Evolutionary conservation across 2,329 filamentous ascomycete species (phyloP).

Genomic region (Xylaria sp.): DNA sequence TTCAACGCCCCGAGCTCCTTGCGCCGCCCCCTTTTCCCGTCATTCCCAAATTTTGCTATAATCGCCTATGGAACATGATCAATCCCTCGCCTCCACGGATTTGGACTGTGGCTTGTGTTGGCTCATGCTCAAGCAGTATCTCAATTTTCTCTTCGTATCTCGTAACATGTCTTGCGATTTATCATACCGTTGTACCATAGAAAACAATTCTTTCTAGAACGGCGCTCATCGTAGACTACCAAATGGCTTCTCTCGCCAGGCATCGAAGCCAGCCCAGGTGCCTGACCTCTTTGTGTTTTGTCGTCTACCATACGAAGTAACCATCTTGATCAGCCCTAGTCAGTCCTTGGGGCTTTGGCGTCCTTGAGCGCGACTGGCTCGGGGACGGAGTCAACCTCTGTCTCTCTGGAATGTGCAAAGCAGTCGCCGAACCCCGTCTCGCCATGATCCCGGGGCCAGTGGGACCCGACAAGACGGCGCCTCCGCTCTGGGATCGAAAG

Average conservation of each 20-base stretch:
- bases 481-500: conserved; percentile 47
- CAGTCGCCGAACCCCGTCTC: conserved; percentile 37
- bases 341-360: conserved; percentile 51
- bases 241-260: neutral
- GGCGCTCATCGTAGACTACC: neutral
- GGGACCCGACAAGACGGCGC: conserved; percentile 39
- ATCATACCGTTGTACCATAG: neutral
- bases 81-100: neutral
- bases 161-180: neutral
- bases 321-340: conserved; percentile 52
- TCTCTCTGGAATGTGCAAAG: conserved; percentile 47
- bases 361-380: conserved; percentile 61
- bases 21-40: conserved; percentile 7
- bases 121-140: neutral
- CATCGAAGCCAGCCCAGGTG: conserved; percentile 12
- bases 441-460: conserved; percentile 36
- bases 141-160: neutral
- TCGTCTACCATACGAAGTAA: conserved; percentile 54
- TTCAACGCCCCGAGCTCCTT: conserved; percentile 17
- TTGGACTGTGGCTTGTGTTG: neutral
- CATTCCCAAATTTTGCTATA: neutral
- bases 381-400: conserved; percentile 51
- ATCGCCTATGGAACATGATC: neutral
- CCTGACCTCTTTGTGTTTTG: conserved; percentile 30
- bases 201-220: neutral